A percentile compares a stretch with the other conserved stretches of the same genome.
Evolutionary conservation across 371 early-diverging fungal species (phyloP).

Genomic region (Dichotomocladium elegans): DNA sequence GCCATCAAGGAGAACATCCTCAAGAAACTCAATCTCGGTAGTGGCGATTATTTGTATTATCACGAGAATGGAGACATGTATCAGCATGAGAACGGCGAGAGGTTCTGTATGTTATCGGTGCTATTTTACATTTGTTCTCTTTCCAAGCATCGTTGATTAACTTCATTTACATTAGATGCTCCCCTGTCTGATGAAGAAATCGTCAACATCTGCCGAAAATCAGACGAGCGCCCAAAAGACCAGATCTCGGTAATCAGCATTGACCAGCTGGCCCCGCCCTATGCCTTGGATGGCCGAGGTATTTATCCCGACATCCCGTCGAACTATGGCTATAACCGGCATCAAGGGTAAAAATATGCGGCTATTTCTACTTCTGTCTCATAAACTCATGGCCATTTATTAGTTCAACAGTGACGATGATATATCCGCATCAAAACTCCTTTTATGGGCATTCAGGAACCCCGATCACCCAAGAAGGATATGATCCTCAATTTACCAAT

Average conservation of each 20-base stretch:
- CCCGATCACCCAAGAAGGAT: not conserved
- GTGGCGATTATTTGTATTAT: slow-evolving; percentile 29
- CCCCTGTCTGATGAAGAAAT: slow-evolving; percentile 31
- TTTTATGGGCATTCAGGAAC: not conserved
- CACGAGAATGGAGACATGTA: slow-evolving; percentile 35
- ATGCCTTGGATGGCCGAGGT: not conserved
- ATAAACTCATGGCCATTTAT: too few relatives aligned
- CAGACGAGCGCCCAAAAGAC: slow-evolving; percentile 35
- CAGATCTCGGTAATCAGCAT: slow-evolving; percentile 32
- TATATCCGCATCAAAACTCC: too few relatives aligned
- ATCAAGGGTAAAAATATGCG: too few relatives aligned
- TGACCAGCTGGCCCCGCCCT: slow-evolving; percentile 8
- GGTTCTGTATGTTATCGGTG: not conserved
- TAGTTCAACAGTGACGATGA: too few relatives aligned
- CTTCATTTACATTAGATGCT: slow-evolving; percentile 11
- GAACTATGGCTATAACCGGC: not conserved
- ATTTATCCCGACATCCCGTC: not conserved
- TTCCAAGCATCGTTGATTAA: not conserved
- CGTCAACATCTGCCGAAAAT: slow-evolving; percentile 35
- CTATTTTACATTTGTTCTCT: not conserved
- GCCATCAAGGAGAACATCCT: slow-evolving; percentile 31
- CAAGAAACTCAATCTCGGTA: slow-evolving; percentile 32
- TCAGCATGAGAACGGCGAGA: slow-evolving; percentile 24
- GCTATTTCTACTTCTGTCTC: too few relatives aligned
- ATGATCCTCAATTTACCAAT: slow-evolving; percentile 2